Evolutionary conservation across 768 basidiomycete genomes (phyloP), one percentile per base, ranked within the genome.

Genomic region (Collybiopsis luxurians): DNA sequence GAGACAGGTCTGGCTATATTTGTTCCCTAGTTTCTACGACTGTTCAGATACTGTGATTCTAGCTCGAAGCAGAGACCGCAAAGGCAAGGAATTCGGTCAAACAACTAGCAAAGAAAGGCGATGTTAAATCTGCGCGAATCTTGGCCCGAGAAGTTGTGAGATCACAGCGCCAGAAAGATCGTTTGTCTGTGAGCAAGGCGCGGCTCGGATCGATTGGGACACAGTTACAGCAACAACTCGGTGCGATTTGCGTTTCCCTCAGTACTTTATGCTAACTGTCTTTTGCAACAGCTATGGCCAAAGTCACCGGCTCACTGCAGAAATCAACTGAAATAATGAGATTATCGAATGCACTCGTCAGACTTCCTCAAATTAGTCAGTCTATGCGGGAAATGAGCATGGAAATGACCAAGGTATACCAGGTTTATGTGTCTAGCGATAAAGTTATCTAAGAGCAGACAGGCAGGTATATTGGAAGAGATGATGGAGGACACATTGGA

Each of bases 321-420:
- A 97, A 95, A 72, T 97, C 95, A 6, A 95, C 96, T 1, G 95
- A 98, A 70, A 98, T 98, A 59, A 98, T 99, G 95, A 98, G 90
- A 73, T 79, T 95, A 40, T 95, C 95, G n/a, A 98, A 96, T 73
- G 75, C 88, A 26, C 80, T 98, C 46, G 77, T 98, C 61, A 95
- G 87, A 65, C 79, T 99, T 15, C 97, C 97, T 17, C 94, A 98
- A 69, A 84, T 98, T 47, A 90, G 88, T 71, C 87, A 85, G 60
- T 83, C 84, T 0, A 99, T 99, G 97, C 84, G 94, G 34, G 90
- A 97, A 66, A 95, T 99, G 94, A 93, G 90, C 64, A 93, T 95
- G 89, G 97, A 99, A 73, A 98, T 98, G 97, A 98, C 92, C 60
- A 98, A 98, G 84, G 96, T 89, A 62, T 39, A 77, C 15, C 17